Evolutionary conservation across 169 alveolate species (phyloP), one percentile per base, ranked within the genome.

Genomic region (Babesia sp.): DNA sequence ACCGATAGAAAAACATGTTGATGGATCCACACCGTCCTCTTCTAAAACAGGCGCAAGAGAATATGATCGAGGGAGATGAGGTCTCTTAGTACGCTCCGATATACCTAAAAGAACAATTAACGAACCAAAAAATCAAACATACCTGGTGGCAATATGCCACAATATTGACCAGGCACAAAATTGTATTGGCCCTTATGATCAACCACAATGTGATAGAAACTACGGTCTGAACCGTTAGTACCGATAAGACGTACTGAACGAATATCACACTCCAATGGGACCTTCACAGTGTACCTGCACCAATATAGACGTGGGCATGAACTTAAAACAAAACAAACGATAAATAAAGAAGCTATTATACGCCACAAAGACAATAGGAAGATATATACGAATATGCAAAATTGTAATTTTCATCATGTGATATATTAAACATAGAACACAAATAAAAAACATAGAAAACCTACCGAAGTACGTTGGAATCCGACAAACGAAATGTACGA

Each of bases 111-210:
- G 22, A 3, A n/a, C 9, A n/a, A 14, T 37, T 22, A 0, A 8
- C 28, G 26, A n/a, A 33, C 5, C 54, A 31, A 33, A 3, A 22
- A 2, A 14, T 11, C 3, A 31, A 42, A 66, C 45, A 6, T 53
- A 68, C 82, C 90, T 16, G 90, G 88, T 7, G 93, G 93, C 36
- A 88, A 57, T 29, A 88, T 45, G 18, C 91, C 91, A 34, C 93
- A 88, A 31, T 85, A 79, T 31, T 88, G 90, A 2, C 93, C 93
- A 20, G 77, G 85, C 36, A 55, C 22, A 71, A 68, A 88, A 18
- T 42, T 41, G 36, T 81, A 88, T 29, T 39, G 36, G 16, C 88
- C 89, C 16, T 58, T 14, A 63, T 81, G 90, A 18, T 79, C 57
- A 46, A 88, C 74, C 36, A 73, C 91, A 8, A 88, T 14, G 61